Evolutionary conservation across 257 asterid species (phyloP).

Genomic region (Verbena officinalis): DNA sequence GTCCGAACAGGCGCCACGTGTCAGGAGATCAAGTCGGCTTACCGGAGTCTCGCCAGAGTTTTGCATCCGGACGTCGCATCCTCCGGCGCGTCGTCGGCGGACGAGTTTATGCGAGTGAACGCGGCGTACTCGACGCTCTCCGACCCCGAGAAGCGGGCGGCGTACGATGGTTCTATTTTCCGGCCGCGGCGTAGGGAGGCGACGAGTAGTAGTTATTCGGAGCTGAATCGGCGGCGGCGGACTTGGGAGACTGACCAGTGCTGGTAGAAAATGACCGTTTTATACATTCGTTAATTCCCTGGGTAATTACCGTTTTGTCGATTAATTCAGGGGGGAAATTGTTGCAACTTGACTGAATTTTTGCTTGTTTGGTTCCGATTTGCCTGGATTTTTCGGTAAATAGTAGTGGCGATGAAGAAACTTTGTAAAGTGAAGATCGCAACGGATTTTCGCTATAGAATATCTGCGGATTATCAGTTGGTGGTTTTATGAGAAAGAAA

Average conservation of each 20-base stretch:
- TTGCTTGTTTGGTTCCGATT: too few relatives aligned
- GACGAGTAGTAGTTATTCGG: conserved; percentile 15
- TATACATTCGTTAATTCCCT: too few relatives aligned
- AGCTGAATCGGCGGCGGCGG: conserved; percentile 33
- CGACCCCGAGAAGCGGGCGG: conserved; percentile 59
- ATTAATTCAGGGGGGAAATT: too few relatives aligned
- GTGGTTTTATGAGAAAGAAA: too few relatives aligned
- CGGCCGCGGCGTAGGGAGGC: conserved; percentile 27
- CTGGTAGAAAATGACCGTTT: conserved; percentile 45
- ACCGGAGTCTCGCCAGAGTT: conserved; percentile 43
- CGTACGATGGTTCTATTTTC: conserved; percentile 47
- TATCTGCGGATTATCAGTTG: too few relatives aligned
- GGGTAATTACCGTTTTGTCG: too few relatives aligned
- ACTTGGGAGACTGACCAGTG: conserved; percentile 84
- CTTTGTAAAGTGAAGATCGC: too few relatives aligned
- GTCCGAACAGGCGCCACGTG: conserved; percentile 34
- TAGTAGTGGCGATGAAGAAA: too few relatives aligned
- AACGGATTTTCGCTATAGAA: too few relatives aligned
- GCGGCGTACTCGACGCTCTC: conserved; percentile 66
- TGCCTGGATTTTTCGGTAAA: too few relatives aligned
- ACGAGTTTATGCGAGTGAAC: conserved; percentile 55
- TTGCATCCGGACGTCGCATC: conserved; percentile 52
- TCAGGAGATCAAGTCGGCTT: conserved; percentile 51
- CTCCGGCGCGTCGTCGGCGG: conserved; percentile 31
- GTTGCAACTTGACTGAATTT: too few relatives aligned